Evolutionary conservation across 768 basidiomycete genomes (phyloP), one percentile per base, ranked within the genome.

Genomic region (Cyclocybe cylindracea): DNA sequence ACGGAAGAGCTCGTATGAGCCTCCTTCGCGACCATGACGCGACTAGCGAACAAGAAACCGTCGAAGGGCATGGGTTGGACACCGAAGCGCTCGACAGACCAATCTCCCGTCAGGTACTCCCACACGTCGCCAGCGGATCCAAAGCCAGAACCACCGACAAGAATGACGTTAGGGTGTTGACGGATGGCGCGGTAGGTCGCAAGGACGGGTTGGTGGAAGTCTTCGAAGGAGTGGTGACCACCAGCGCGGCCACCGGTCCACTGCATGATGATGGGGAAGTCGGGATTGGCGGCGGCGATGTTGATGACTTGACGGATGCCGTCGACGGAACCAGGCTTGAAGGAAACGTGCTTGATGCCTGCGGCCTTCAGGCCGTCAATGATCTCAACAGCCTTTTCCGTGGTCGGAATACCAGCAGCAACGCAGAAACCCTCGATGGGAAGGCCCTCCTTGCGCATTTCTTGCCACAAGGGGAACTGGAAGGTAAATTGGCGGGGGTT

Each of bases 211-310:
- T 95, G 94, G 63, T 98, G 96, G 83, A 98, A 95, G 68, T 99
- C 97, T 69, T 99, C 97, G 70, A 86, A 98, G 2, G 92, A 95
- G 74, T 98, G 97, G 62, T 99, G 97, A 44, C 97, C 97, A 55
- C 97, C 97, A 14, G 95, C 97, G 59, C 97, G 93, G 34, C 97
- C 97, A 61, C 97, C 97, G 44, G 97, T 99, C 97, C 97, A 98
- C 66, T 98, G 97, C 56, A 98, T 76, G 70, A 99, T 95, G 70
- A 99, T 86, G 7, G 97, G 96, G 80, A 92, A 98, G 73, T 93
- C 87, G 32, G 96, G 89, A 70, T 98, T 94, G 47, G 93, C 81
- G 35, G 89, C 82, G 29, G 96, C 97, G 58, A 98, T 98, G 76
- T 87, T 95, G 70, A 98, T 78, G 55, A 98, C 97, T 70, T 98